A percentile compares a stretch with the other conserved stretches of the same genome.
Conservation (phyloP, 805 yeast species). For the Starmerella lactis-condensi region DNA sequence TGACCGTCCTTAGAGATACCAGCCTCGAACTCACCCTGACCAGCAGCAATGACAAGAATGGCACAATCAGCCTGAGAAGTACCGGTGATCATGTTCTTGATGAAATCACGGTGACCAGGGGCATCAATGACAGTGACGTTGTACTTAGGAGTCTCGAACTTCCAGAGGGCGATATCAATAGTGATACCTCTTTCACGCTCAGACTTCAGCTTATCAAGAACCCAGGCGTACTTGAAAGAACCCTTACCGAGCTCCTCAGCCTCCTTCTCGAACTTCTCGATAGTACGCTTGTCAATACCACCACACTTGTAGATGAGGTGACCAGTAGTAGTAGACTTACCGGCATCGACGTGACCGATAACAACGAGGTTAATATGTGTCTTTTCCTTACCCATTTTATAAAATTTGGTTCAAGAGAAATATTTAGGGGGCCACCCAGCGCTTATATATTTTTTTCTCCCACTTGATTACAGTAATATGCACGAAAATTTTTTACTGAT, state of each 20-base stretch:
- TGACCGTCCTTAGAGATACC: slow-evolving; percentile 91
- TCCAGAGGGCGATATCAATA: slow-evolving; percentile 82
- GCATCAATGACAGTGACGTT: slow-evolving; percentile 84
- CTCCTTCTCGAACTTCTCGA: slow-evolving; percentile 95
- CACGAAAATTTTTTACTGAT: slow-evolving; percentile 10
- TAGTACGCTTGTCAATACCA: slow-evolving; percentile 94
- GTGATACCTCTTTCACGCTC: slow-evolving; percentile 97
- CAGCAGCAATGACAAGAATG: slow-evolving; percentile 76
- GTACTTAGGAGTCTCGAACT: slow-evolving; percentile 81
- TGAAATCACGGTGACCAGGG: slow-evolving; percentile 93
- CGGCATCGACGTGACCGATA: slow-evolving; percentile 99
- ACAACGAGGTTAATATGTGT: slow-evolving; percentile 99
- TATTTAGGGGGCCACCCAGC: slow-evolving; percentile 1
- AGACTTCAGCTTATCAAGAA: slow-evolving; percentile 84
- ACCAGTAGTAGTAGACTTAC: slow-evolving; percentile 98
- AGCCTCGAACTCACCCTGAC: slow-evolving; percentile 88
- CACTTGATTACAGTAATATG: too few relatives aligned
- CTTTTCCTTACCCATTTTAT: slow-evolving; percentile 72
- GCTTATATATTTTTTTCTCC: slow-evolving; percentile 14
- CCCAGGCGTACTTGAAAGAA: slow-evolving; percentile 97
- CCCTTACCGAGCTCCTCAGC: slow-evolving; percentile 95
- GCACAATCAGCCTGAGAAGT: slow-evolving; percentile 90
- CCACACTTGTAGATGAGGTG: slow-evolving; percentile 99
- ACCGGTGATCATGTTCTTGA: slow-evolving; percentile 92
- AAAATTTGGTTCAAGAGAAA: slow-evolving; percentile 3